A percentile compares a stretch with the other conserved stretches of the same genome.
Conservation (phyloP, 208 protist species). For the Trypanosoma caninum region DNA sequence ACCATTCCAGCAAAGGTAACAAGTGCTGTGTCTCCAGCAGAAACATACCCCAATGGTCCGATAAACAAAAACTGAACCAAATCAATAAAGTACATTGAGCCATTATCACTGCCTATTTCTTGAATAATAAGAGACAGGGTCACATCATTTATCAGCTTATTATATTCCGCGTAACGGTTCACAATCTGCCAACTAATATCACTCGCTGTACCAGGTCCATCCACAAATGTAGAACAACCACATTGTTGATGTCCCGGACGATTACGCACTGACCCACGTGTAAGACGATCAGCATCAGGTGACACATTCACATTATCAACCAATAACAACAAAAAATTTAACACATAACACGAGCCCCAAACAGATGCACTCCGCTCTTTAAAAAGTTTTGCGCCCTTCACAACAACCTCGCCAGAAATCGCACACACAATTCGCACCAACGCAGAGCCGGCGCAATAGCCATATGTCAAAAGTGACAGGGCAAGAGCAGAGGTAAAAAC, state of each 20-base stretch:
- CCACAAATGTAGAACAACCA: constrained; percentile 17
- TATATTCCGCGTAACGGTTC: constrained; percentile 18
- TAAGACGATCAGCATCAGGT: constrained; percentile 23
- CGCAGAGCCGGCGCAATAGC: constrained; percentile 17
- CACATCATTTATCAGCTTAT: constrained; percentile 17
- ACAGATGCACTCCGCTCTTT: constrained; percentile 10
- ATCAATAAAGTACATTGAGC: constrained; percentile 10
- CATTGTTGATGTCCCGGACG: constrained; percentile 25
- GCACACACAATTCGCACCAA: constrained; percentile 9
- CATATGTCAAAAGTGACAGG: constrained; percentile 13
- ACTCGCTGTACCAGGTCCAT: background rate
- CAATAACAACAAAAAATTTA: constrained; percentile 9
- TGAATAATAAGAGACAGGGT: constrained; percentile 15
- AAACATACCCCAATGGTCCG: constrained; percentile 20
- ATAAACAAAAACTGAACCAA: constrained; percentile 20
- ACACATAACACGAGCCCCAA: constrained; percentile 23
- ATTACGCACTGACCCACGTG: constrained; percentile 13
- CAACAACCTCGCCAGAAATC: constrained; percentile 19
- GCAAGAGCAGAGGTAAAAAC: constrained; percentile 19
- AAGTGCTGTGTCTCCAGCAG: background rate
- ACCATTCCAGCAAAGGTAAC: constrained; percentile 20
- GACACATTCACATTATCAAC: constrained; percentile 23
- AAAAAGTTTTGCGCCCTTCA: background rate
- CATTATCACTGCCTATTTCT: constrained; percentile 4
- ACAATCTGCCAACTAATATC: constrained; percentile 18